Evolutionary conservation across 1,284 basidiomycete genomes (phyloP), one percentile per base, ranked within the genome.

Genomic region (Apiotrichum akiyoshidainum): DNA sequence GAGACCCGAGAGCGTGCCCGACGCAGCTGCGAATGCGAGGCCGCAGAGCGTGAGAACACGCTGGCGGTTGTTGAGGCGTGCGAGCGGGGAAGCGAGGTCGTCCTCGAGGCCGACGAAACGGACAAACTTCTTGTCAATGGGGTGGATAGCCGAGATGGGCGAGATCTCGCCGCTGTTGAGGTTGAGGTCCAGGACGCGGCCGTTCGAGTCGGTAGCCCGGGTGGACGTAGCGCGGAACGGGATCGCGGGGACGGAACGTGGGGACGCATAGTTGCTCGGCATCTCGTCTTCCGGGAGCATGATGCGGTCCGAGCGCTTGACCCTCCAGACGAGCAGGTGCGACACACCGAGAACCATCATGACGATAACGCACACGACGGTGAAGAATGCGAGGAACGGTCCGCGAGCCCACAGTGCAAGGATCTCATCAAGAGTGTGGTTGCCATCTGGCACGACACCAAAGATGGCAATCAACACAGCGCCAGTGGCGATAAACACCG

Each of bases 1-100:
- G 83, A 96, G 88, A 33, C 93, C 94, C 1, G 89, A 92, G 17
- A 97, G 81, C n/a, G 92, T 92, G 0, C 93, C 94, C 2, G 89
- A 92, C 46, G 87, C 86, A 1, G 90, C 91, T 11, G 92, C 89
- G 74, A 92, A 98, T 0, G 90, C 90, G 44, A 95, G 83, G 2
- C 92, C 89, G 22, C 94, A 80, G 47, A 88, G 79, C 1, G 91
- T 78, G 10, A 85, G 83, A 2, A 84, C 87, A 34, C 82, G 83
- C 80, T 42, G 54, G 33, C 31, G 46, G 41, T 53, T 17, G 57
- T 40, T 33, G 11, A 50, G 35, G 33, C n/a, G 13, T 50, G 22
- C 33, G 33, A 35, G 46, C 40, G 22, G 58, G n/a, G 26, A 49
- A 40, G n/a, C 39, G n/a, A 40, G 41, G 37, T 46, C 55, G 52